Base-by-base conservation (phyloP, 306 rosid genomes). In the Parietaria judaica region DNA sequence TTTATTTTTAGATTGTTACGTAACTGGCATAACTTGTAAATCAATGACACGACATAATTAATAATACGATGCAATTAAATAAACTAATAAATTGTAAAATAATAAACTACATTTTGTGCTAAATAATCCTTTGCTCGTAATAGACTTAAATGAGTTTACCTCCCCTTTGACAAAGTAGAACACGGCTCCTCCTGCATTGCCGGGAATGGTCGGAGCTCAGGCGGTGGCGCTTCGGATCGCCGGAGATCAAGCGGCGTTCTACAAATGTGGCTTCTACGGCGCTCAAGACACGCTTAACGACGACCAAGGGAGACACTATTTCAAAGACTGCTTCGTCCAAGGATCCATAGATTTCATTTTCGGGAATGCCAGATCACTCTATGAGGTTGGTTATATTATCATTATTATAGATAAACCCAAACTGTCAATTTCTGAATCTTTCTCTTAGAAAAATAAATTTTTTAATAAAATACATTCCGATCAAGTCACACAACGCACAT, bases 281-380 rank as follows among this genome's bases (percentile, higher is more conserved):
- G 89, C 84, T 1, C 96, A 87, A 50, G 97, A 90, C 81, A 90
- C 95, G 1, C 83, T 84, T 14, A 63, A 78, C 72, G 97, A 90
- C 68, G 91, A 87, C 8, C 35, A 0, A 44, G 97, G 96, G 36
- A 85, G 86, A 47, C 97, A 87, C 78, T 91, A 87, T 44, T 91
- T 78, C 50, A 74, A 70, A 46, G 76, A 81, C 51, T 91, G 92
- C 65, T 85, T 87, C 69, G 87, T 87, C 54, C 77, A 80, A 87
- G 97, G 97, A 6, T 85, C 96, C 58, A 87, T 87, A 46, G 95
- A 91, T 75, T 87, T 91, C 78, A 87, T 91, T 45, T 91, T 87
- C 56, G 97, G 97, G 61, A 83, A 75, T 35, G 95, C 80, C 4
- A 87, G 75, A 68, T 87, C 96, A 16, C 77, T 87, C 45, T 90